Evolutionary conservation across 176 grass and related monocot genomes (phyloP).

Genomic region (Eragrostis nindensis): DNA sequence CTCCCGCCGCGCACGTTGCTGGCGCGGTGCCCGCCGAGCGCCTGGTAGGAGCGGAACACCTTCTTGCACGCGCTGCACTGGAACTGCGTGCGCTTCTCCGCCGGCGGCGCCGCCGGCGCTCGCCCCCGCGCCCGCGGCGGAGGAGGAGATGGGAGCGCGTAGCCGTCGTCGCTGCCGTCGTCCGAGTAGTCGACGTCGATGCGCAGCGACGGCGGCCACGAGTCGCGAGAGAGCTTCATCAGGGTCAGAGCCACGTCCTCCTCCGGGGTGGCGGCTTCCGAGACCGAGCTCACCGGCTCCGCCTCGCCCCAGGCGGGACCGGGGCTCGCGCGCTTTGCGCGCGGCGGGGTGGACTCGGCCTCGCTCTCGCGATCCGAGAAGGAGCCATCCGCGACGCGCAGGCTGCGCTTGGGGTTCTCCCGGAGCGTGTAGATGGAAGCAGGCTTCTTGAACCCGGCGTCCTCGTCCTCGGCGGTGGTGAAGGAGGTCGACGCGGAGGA

Average conservation of each 20-base stretch:
- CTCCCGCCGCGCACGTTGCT: slow-evolving; percentile 59
- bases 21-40: slow-evolving; percentile 68
- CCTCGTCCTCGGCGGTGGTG: background rate
- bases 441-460: slow-evolving; percentile 26
- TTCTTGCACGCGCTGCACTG: slow-evolving; percentile 65
- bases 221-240: slow-evolving; percentile 76
- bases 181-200: slow-evolving; percentile 31
- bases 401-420: slow-evolving; percentile 74
- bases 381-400: slow-evolving; percentile 29
- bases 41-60: slow-evolving; percentile 79
- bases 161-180: slow-evolving; percentile 34
- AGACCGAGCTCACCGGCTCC: slow-evolving; percentile 68
- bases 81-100: slow-evolving; percentile 53
- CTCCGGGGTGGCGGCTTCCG: slow-evolving; percentile 49
- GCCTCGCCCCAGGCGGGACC: slow-evolving; percentile 1
- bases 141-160: background rate
- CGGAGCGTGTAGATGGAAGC: slow-evolving; percentile 47
- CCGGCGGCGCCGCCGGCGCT: background rate
- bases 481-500: slow-evolving; percentile 54
- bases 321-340: slow-evolving; percentile 28
- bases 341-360: slow-evolving; percentile 52
- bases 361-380: slow-evolving; percentile 79
- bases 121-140: background rate
- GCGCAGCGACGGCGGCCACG: slow-evolving; percentile 27
- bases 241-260: slow-evolving; percentile 72